Evolutionary conservation across 352 stramenopile species (phyloP).

Genomic region (Globisporangium orthogonon): DNA sequence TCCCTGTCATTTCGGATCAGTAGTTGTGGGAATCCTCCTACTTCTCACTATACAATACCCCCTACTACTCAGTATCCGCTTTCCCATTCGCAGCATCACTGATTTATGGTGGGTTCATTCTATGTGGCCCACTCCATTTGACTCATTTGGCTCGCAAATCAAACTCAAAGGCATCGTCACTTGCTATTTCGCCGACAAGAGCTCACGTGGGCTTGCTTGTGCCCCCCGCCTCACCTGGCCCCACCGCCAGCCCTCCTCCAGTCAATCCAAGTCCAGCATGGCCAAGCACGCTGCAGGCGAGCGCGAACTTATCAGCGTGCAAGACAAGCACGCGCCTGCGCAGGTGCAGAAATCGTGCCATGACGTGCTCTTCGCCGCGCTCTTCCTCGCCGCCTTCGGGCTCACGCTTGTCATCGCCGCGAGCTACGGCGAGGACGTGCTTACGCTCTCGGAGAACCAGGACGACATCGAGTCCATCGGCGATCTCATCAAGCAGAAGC

Average conservation of each 20-base stretch:
- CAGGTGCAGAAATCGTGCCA: slow-evolving; percentile 20
- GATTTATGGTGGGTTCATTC: background rate
- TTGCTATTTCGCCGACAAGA: background rate
- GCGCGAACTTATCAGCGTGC: slow-evolving; percentile 4
- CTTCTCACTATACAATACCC: background rate
- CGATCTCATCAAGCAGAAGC: slow-evolving; percentile 30
- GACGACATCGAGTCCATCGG: slow-evolving; percentile 9
- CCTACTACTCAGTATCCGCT: background rate
- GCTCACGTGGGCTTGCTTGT: background rate
- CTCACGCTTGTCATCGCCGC: slow-evolving; percentile 18
- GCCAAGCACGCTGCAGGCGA: slow-evolving; percentile 3
- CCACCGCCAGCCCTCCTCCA: background rate
- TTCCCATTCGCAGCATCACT: background rate
- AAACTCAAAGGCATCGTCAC: background rate
- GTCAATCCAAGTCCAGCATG: background rate
- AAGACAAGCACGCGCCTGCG: slow-evolving; percentile 13
- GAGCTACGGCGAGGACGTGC: slow-evolving; percentile 22
- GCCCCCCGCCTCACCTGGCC: too few species aligned
- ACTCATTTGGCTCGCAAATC: background rate
- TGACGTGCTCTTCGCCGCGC: slow-evolving; percentile 20
- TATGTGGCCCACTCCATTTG: background rate
- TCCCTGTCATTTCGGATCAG: background rate
- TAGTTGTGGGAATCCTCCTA: background rate
- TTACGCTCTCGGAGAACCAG: slow-evolving; percentile 10
- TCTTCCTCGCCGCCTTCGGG: slow-evolving; percentile 19